A percentile compares a stretch with the other conserved stretches of the same genome.
Evolutionary conservation across 106 monocot species (phyloP).

Genomic region (Allium fistulosum): DNA sequence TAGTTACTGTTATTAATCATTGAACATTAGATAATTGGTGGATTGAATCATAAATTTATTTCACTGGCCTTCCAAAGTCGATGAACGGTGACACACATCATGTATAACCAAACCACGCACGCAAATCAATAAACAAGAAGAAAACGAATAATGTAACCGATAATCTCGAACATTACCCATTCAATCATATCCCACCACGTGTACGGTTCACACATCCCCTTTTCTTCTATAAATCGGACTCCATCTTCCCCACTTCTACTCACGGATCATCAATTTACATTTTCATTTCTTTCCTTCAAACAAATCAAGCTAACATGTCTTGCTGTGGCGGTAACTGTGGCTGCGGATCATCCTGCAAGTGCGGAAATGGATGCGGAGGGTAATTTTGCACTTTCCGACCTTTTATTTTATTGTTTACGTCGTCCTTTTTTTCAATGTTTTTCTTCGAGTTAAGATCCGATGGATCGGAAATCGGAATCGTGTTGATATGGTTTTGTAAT

Average conservation of each 20-base stretch:
- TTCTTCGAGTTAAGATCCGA: no score
- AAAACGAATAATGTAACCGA: background rate
- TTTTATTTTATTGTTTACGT: background rate
- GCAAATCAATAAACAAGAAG: no score
- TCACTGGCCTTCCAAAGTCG: no score
- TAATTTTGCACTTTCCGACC: background rate
- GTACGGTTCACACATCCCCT: constrained; percentile 1
- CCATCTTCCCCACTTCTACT: background rate
- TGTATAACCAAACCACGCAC: no score
- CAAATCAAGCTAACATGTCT: constrained; percentile 1
- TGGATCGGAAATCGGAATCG: no score
- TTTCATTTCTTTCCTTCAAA: background rate
- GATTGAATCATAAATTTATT: no score
- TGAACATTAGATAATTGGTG: no score
- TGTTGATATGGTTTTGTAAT: background rate
- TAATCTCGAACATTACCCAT: background rate
- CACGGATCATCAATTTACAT: background rate
- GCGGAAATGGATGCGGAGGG: constrained; percentile 12
- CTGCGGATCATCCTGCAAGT: constrained; percentile 5
- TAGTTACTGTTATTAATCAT: no score
- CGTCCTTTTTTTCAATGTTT: no score
- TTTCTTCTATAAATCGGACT: constrained; percentile 5
- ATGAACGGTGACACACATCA: no score
- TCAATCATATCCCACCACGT: background rate
- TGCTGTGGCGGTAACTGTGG: constrained; percentile 12